Conservation (phyloP, 768 basidiomycete genomes). For the Phlebiopsis gigantea region DNA sequence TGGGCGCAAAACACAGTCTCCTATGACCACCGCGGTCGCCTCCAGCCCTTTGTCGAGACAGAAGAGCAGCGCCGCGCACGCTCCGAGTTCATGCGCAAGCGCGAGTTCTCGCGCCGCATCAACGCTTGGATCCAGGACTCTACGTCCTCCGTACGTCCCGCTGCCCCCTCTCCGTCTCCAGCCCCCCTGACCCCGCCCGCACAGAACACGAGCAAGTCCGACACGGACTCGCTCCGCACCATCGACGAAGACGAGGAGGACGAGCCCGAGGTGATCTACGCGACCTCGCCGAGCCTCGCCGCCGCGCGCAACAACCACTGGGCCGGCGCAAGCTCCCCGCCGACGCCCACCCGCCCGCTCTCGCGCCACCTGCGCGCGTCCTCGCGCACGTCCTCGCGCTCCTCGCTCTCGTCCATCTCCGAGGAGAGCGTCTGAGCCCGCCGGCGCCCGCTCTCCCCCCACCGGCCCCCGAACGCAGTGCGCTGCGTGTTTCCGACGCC, state of each 20-base stretch:
- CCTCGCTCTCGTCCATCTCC: conserved; percentile 10
- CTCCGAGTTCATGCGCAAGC: conserved; percentile 44
- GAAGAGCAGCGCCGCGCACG: conserved; percentile 44
- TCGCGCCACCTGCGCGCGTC: conserved; percentile 7
- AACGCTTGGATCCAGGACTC: conserved; percentile 30
- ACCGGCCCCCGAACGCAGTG: neutral
- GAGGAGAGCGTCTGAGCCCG: neutral
- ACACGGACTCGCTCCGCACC: conserved; percentile 3
- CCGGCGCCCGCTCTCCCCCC: neutral
- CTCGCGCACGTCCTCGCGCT: conserved; percentile 8
- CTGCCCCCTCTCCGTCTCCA: neutral
- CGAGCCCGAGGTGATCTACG: conserved; percentile 11
- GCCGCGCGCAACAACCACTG: neutral
- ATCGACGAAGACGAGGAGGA: conserved; percentile 10
- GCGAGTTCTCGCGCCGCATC: conserved; percentile 38
- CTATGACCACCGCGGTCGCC: conserved; percentile 38
- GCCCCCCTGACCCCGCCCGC: neutral
- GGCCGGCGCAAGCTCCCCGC: neutral
- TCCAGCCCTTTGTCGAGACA: conserved; percentile 40
- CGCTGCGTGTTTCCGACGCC: neutral
- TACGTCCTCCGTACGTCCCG: neutral
- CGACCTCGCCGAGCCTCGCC: conserved; percentile 10
- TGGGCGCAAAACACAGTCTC: neutral
- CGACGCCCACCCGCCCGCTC: neutral
- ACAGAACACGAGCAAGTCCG: neutral